Evolutionary conservation across 1,284 basidiomycete genomes (phyloP).

Genomic region (Cystobasidium slooffiae): DNA sequence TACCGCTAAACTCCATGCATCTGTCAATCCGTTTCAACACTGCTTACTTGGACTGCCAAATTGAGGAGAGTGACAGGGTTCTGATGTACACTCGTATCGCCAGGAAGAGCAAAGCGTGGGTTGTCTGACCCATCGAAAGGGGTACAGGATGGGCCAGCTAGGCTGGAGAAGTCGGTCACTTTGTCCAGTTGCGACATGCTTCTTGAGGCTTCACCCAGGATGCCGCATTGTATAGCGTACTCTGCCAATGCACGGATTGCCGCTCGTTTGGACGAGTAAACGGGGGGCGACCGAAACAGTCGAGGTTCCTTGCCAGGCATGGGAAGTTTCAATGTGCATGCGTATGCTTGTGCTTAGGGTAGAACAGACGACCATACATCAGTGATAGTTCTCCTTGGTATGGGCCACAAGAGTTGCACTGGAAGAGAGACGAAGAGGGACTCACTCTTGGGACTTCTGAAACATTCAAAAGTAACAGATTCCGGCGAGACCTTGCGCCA

Average conservation of each 20-base stretch:
- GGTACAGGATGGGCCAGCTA: neutral
- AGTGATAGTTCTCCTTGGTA: neutral
- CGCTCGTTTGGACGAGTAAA: slow-evolving; percentile 22
- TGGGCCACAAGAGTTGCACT: neutral
- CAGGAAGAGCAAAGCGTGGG: neutral
- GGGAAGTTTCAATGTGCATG: slow-evolving; percentile 25
- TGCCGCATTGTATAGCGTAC: slow-evolving; percentile 20
- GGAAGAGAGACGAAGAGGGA: neutral
- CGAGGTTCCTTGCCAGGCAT: slow-evolving; percentile 3
- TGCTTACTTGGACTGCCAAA: slow-evolving; percentile 34
- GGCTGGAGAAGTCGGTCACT: neutral
- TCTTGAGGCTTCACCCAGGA: slow-evolving; percentile 13
- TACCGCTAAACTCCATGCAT: neutral
- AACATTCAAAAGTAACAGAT: slow-evolving; percentile 18
- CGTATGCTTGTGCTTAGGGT: slow-evolving; percentile 13
- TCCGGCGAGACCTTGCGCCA: slow-evolving; percentile 35
- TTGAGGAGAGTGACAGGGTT: slow-evolving; percentile 32
- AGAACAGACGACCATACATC: neutral
- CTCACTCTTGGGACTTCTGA: slow-evolving; percentile 30
- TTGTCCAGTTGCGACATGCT: slow-evolving; percentile 32
- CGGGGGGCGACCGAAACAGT: slow-evolving; percentile 11
- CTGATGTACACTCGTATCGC: neutral
- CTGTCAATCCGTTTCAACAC: neutral
- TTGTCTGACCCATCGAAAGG: slow-evolving; percentile 21
- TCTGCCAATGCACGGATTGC: slow-evolving; percentile 25